These are phyloP conservation scores for Blastocladiella emersonii DNA, from an alignment of 371 early-diverging fungal species.

Conservation along the genomic window DNA sequence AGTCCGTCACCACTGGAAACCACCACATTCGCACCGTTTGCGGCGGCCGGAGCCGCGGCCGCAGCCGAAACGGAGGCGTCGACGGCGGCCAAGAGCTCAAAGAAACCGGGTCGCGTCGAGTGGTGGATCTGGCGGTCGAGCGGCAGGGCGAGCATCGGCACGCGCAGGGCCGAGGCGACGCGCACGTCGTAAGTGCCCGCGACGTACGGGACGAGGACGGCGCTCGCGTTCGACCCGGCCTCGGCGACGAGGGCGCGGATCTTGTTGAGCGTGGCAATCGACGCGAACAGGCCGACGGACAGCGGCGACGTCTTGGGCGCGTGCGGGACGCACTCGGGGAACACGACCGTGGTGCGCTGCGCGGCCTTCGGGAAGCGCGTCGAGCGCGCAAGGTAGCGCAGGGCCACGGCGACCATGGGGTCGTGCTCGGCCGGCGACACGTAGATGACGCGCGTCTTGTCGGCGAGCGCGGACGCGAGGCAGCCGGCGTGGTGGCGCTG, in stretches of 20 bases:
- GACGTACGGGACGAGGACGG: not conserved
- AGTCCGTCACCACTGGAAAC: too few species aligned
- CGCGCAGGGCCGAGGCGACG: not conserved
- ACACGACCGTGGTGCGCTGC: not conserved
- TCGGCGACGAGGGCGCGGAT: not conserved
- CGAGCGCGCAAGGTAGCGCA: not conserved
- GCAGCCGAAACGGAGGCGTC: too few species aligned
- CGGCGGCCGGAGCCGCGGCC: too few species aligned
- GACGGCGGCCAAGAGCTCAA: not conserved
- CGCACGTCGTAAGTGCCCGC: not conserved
- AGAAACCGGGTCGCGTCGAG: not conserved
- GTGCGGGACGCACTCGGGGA: not conserved
- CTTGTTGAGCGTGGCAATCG: not conserved
- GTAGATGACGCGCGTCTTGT: not conserved
- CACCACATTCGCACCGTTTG: not conserved
- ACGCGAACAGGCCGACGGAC: not conserved
- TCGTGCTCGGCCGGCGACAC: not conserved
- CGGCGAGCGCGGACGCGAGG: not conserved
- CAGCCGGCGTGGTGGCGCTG: not conserved
- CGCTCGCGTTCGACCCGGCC: not conserved
- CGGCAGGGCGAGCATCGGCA: not conserved
- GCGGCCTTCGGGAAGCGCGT: not conserved
- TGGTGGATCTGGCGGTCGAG: not conserved
- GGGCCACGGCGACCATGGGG: not conserved
- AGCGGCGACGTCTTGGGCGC: not conserved